Evolutionary conservation across 1,284 basidiomycete species (phyloP), one percentile per base, ranked within the genome.

Genomic region (Microbotryum silenes-acaulis): DNA sequence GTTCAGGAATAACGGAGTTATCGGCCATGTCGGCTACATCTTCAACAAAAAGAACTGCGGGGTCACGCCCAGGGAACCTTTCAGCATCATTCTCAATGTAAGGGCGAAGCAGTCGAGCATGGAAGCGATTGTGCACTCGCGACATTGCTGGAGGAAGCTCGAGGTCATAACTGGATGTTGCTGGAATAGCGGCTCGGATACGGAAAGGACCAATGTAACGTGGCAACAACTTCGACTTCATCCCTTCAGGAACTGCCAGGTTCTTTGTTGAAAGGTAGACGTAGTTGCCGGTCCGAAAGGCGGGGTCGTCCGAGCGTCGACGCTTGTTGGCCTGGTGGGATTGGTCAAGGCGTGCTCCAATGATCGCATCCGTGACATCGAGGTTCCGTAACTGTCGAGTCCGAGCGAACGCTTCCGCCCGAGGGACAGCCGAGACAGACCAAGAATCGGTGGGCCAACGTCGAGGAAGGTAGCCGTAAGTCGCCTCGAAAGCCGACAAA

Each of bases 321-420:
- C 37, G 51, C 20, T 33, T 31, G 51, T 61, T 61, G 2, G 8
- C 60, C 9, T 57, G 14, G 18, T 51, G 48, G 1, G 23, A n/a
- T 58, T 59, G 59, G 10, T 53, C 33, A 9, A 59, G 33, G 3
- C 57, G 54, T 6, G 58, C 37, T 1, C 45, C 50, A 21, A 63
- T 56, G 44, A 63, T 20, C 2, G 62, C 62, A 16, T 63, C 62
- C 4, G 54, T 29, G 2, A 37, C 57, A 2, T 47, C 49, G 0
- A 59, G 46, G n/a, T 51, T 44, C 25, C 25, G 25, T 25, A 46
- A 31, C 0, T 47, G 56, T 9, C 47, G 23, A 1, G 3, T 23
- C 20, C 59, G 54, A 1, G 46, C 47, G 12, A 31, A 29, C 5
- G n/a, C n/a, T n/a, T n/a, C n/a, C n/a, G n/a, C n/a, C n/a, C n/a